Conservation (phyloP, 225 moss, liverwort and hornwort genomes). For the Sphagnum contortum region DNA sequence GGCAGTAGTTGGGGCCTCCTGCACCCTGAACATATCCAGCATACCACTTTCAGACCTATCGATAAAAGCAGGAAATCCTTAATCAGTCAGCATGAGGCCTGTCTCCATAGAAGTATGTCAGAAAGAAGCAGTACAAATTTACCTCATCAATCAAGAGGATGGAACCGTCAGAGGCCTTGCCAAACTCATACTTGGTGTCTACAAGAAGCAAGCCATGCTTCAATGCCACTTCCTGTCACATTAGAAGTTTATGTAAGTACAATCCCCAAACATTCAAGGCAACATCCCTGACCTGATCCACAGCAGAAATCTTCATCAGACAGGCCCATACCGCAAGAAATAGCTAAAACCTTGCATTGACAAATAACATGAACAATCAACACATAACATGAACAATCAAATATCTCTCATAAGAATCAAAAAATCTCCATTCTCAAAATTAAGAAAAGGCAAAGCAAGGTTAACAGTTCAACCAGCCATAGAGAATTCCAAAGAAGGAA, state of each 20-base stretch:
- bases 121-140: background rate
- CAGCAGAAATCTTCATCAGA: too few relatives aligned
- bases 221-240: slow-evolving; percentile 38
- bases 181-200: slow-evolving; percentile 97
- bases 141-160: slow-evolving; percentile 95
- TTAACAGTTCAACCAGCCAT: too few relatives aligned
- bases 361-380: background rate
- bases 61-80: too few relatives aligned
- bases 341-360: too few relatives aligned
- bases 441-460: too few relatives aligned
- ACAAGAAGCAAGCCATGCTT: slow-evolving; percentile 85
- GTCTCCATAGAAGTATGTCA: background rate
- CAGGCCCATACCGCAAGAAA: background rate
- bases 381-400: background rate
- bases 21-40: too few relatives aligned
- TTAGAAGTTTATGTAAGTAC: background rate
- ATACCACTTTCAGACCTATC: too few relatives aligned
- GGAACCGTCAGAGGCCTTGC: slow-evolving; percentile 74
- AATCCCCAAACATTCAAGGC: background rate
- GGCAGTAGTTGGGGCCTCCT: too few relatives aligned
- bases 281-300: background rate
- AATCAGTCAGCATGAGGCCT: too few relatives aligned
- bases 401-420: background rate
- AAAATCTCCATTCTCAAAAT: too few relatives aligned
- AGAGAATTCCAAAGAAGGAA: too few relatives aligned